A percentile compares a stretch with the other conserved stretches of the same genome.
Conservation (phyloP, 768 basidiomycete genomes). For the Lentinula raphanica region DNA sequence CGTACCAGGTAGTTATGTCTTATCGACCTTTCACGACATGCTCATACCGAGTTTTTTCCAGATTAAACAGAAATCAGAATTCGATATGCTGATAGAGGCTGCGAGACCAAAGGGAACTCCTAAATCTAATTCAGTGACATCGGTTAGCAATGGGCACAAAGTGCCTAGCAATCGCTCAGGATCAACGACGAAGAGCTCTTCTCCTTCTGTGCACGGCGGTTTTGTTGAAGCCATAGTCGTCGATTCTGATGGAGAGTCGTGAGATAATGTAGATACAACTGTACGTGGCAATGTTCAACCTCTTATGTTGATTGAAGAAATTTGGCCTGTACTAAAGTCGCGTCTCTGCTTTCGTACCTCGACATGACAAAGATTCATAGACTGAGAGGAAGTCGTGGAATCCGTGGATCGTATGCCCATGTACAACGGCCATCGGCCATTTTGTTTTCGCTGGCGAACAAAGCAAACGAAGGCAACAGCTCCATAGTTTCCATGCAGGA, state of each 20-base stretch:
- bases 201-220: slow-evolving; percentile 15
- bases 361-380: no score
- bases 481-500: no score
- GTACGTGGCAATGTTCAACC: neutral
- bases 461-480: no score
- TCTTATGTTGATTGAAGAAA: neutral
- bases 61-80: slow-evolving; percentile 36
- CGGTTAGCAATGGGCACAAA: neutral
- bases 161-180: neutral
- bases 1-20: slow-evolving; percentile 32
- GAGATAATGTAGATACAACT: neutral
- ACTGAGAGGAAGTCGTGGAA: no score
- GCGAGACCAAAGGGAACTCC: slow-evolving; percentile 25
- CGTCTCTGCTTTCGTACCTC: neutral
- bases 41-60: slow-evolving; percentile 14
- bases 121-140: neutral
- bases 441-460: no score
- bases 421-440: no score
- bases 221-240: slow-evolving; percentile 21
- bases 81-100: slow-evolving; percentile 31
- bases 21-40: no score
- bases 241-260: slow-evolving; percentile 29
- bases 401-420: no score
- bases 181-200: neutral
- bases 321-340: neutral